Conservation (phyloP, 2,329 filamentous ascomycete genomes). For the Trichoderma simmonsii region DNA sequence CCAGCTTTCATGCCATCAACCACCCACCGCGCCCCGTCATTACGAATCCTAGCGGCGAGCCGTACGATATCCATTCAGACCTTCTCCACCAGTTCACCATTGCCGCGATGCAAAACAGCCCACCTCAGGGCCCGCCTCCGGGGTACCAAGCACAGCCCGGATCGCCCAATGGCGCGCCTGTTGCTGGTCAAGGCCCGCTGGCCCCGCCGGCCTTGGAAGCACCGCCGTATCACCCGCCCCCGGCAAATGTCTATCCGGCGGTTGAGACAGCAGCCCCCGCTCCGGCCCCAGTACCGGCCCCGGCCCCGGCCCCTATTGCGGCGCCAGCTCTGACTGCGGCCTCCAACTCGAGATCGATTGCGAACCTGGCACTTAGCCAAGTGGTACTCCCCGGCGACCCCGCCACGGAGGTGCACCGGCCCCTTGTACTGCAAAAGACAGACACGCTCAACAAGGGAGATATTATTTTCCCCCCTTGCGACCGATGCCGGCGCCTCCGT, state of each 20-base stretch:
- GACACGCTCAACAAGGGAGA: constrained; percentile 73
- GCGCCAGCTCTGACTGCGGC: neutral
- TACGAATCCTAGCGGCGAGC: constrained; percentile 25
- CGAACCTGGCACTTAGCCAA: neutral
- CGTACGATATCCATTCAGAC: constrained; percentile 52
- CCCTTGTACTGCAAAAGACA: constrained; percentile 70
- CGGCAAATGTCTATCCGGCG: constrained; percentile 3
- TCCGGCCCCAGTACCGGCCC: neutral
- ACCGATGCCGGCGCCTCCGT: constrained; percentile 74
- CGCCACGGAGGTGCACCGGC: constrained; percentile 34
- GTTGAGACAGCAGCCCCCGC: neutral
- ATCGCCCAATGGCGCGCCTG: constrained; percentile 28
- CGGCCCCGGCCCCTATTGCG: neutral
- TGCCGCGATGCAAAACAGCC: constrained; percentile 8
- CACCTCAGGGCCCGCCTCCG: constrained; percentile 23
- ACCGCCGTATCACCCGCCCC: constrained; percentile 23
- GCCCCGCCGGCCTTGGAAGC: constrained; percentile 29
- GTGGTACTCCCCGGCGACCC: constrained; percentile 23
- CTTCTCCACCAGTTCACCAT: constrained; percentile 52
- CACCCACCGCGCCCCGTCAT: constrained; percentile 27
- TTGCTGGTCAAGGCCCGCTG: constrained; percentile 25
- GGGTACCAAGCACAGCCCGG: constrained; percentile 28
- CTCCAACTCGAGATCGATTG: neutral
- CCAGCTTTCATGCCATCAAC: constrained; percentile 34
- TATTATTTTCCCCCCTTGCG: constrained; percentile 75